These are phyloP conservation scores for Erysimum cheiranthoides DNA, from an alignment of 345 rosid species.

Conservation along the genomic window DNA sequence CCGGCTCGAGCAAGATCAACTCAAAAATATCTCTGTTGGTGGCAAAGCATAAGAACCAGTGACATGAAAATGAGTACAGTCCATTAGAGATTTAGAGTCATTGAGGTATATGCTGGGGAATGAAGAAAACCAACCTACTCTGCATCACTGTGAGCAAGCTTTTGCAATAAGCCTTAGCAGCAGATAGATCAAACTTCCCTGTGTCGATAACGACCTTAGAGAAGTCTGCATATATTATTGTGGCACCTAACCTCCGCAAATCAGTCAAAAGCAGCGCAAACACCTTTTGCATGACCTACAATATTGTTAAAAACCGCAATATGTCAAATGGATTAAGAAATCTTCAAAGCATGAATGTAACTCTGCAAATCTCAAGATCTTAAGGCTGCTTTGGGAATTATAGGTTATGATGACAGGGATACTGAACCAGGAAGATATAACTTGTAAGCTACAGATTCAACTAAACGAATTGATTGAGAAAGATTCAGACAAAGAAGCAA, in stretches of 20 bases:
- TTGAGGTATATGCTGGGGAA: neutral
- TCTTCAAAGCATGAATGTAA: neutral
- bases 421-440: slow-evolving; percentile 6
- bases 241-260: slow-evolving; percentile 91
- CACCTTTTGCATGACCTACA: slow-evolving; percentile 94
- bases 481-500: slow-evolving; percentile 20
- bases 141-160: slow-evolving; percentile 83
- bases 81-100: slow-evolving; percentile 11
- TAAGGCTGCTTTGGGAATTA: slow-evolving; percentile 16
- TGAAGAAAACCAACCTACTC: slow-evolving; percentile 60
- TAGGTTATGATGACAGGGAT: slow-evolving; percentile 20
- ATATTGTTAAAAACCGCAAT: slow-evolving; percentile 13
- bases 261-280: slow-evolving; percentile 93
- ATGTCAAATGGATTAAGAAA: slow-evolving; percentile 11
- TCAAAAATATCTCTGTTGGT: slow-evolving; percentile 75
- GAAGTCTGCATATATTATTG: slow-evolving; percentile 87
- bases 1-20: slow-evolving; percentile 85
- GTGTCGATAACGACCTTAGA: slow-evolving; percentile 89
- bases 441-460: slow-evolving; percentile 7
- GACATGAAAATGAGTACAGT: slow-evolving; percentile 24
- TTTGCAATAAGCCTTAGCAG: slow-evolving; percentile 86
- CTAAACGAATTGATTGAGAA: neutral
- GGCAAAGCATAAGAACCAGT: slow-evolving; percentile 37
- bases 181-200: slow-evolving; percentile 68
- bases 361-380: slow-evolving; percentile 22